Evolutionary conservation across 176 grass and related monocot species (phyloP).

Genomic region (Puccinellia tenuiflora): DNA sequence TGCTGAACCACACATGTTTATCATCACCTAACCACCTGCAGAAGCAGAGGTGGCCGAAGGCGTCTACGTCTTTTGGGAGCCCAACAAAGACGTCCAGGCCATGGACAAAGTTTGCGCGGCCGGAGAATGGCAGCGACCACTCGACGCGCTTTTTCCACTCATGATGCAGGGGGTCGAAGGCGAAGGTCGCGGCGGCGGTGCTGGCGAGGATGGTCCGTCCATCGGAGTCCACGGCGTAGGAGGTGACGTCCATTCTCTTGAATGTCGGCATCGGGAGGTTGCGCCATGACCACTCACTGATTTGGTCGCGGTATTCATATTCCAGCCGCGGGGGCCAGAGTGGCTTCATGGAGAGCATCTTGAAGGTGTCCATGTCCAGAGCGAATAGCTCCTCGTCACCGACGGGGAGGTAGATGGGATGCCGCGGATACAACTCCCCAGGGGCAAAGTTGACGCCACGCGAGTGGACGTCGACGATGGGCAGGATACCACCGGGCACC

Average conservation of each 20-base stretch:
- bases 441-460: background rate
- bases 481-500: background rate
- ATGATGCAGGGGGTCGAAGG: background rate
- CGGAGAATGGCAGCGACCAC: background rate
- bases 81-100: background rate
- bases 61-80: background rate
- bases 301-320: too few species aligned
- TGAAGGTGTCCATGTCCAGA: background rate
- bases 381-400: background rate
- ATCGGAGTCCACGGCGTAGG: background rate
- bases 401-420: background rate
- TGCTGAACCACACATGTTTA: background rate
- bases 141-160: too few species aligned
- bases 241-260: background rate
- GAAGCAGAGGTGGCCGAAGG: background rate
- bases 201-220: background rate
- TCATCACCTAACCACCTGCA: background rate
- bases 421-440: background rate
- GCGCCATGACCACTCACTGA: background rate
- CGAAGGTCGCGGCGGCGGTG: background rate
- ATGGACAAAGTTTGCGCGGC: background rate
- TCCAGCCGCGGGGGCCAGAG: background rate
- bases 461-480: background rate
- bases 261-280: background rate
- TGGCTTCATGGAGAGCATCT: background rate